Base-by-base conservation (phyloP, 2,329 filamentous ascomycete genomes). In the Endocalyx cinctus region DNA sequence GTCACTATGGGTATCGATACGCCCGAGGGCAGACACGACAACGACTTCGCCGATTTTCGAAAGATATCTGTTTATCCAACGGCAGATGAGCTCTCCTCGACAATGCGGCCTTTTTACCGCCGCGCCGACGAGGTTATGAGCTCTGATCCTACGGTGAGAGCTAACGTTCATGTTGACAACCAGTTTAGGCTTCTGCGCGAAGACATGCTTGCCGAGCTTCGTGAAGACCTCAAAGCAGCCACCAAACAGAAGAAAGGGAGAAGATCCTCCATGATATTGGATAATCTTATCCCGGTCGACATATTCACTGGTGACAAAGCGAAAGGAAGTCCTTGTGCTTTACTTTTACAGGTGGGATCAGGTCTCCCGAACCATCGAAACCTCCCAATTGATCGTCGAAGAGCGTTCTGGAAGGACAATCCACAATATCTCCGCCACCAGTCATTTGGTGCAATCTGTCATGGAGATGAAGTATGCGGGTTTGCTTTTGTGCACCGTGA, bases 1-100 rank as follows among this genome's bases (percentile, higher is more conserved):
- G 28, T 10, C 26, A 27, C 10, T 23, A 13, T 25, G 10, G 17
- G 10, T 22, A 12, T 11, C 11, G 27, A 26, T 8, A 33, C 47
- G 2, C 70, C 81, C 1, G 84, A 84, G 0, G 82, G 82, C 1
- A 70, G 84, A 0, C 83, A 88, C 41, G 80, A 88, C 52, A 88
- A 88, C 34, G 84, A 88, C 45, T 72, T 72, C 49, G 59, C 46
- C 2, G 66, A 86, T 41, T 79, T 79, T 44, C 66, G 73, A 1
- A 34, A 75, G 0, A 77, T 86, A 19, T 59, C 69, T 2, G 77
- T 87, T 6, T 69, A 75, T 29, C 84, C 84, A 0, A 87, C 82
- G 0, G 52, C 69, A 0, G 76, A 84, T 33, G 84, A 88, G 48
- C 64, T 87, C 3, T 37, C 63, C 0, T 79, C 70, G 0, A 62